Percentiles rank a stretch among this genome's conserved stretches.
Evolutionary conservation across 345 rosid genomes (phyloP).

Genomic region (Leavenworthia alabamica): DNA sequence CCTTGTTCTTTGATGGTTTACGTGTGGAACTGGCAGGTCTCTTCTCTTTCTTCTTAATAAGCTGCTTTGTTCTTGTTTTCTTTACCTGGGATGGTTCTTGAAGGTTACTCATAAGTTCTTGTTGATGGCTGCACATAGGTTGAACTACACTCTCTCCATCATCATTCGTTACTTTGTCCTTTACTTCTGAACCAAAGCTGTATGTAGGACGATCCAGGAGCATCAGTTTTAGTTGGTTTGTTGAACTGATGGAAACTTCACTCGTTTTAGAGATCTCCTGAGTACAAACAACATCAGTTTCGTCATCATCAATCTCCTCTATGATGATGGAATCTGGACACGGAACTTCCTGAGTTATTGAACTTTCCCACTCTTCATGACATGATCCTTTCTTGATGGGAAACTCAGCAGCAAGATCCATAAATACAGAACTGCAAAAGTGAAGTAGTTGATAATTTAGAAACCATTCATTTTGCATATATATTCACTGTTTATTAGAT

Average conservation of each 20-base stretch:
- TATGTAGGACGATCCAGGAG: constrained; percentile 22
- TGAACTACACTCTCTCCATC: constrained; percentile 5
- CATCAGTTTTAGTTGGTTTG: constrained; percentile 26
- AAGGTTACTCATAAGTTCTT: constrained; percentile 1
- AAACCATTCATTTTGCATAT: constrained; percentile 9
- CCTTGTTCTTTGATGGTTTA: constrained; percentile 35
- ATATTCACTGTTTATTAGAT: neutral
- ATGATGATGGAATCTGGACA: constrained; percentile 44
- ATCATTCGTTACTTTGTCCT: neutral
- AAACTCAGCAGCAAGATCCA: constrained; percentile 72
- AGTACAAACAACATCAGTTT: constrained; percentile 36
- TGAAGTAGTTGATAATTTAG: constrained; percentile 1
- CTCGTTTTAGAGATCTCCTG: constrained; percentile 33
- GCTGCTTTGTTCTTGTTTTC: constrained; percentile 22
- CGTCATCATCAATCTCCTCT: constrained; percentile 35
- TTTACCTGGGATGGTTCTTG: constrained; percentile 17
- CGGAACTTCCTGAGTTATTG: constrained; percentile 30
- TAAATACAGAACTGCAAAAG: constrained; percentile 68
- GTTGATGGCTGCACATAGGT: constrained; percentile 19
- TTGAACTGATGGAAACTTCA: constrained; percentile 6
- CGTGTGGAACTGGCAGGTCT: neutral
- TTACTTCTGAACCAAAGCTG: neutral
- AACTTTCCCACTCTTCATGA: constrained; percentile 35
- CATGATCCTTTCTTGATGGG: constrained; percentile 37
- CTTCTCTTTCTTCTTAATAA: constrained; percentile 26